Percentiles rank a stretch among this genome's conserved stretches.
Evolutionary conservation across 2,329 filamentous ascomycete species (phyloP).

Genomic region (Aspergillus nomiae): DNA sequence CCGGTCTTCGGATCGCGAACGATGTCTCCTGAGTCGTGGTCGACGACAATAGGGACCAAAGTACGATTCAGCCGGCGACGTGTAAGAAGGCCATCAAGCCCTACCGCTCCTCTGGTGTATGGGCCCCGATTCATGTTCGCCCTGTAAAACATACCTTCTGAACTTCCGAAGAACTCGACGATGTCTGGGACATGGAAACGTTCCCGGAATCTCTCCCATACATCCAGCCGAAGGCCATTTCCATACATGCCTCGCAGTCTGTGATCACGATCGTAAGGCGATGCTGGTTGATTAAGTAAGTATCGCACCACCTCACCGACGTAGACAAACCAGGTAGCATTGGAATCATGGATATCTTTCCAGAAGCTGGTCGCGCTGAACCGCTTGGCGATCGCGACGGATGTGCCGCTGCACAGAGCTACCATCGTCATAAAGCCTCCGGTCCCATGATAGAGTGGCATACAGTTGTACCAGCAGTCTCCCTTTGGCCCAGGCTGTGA

Average conservation of each 20-base stretch:
- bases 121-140: background rate
- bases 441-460: background rate
- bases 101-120: conserved; percentile 1
- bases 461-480: background rate
- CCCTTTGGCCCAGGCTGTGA: too few species aligned
- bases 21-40: background rate
- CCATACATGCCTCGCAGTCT: conserved; percentile 27
- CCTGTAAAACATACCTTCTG: conserved; percentile 31
- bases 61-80: too few species aligned
- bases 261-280: conserved; percentile 2
- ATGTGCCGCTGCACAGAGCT: too few species aligned
- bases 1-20: conserved; percentile 2
- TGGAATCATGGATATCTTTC: conserved; percentile 3
- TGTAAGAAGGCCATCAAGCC: background rate
- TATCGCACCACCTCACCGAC: conserved; percentile 9
- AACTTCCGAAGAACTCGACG: conserved; percentile 43
- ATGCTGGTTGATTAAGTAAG: background rate
- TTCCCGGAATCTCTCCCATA: conserved; percentile 43
- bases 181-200: conserved; percentile 42
- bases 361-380: conserved; percentile 3
- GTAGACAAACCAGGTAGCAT: conserved; percentile 6
- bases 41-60: background rate
- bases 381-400: too few species aligned
- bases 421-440: too few species aligned
- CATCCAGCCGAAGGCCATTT: conserved; percentile 46